Base-by-base conservation (phyloP, 495 filamentous ascomycete species). In the Barbatosphaeria neglecta region DNA sequence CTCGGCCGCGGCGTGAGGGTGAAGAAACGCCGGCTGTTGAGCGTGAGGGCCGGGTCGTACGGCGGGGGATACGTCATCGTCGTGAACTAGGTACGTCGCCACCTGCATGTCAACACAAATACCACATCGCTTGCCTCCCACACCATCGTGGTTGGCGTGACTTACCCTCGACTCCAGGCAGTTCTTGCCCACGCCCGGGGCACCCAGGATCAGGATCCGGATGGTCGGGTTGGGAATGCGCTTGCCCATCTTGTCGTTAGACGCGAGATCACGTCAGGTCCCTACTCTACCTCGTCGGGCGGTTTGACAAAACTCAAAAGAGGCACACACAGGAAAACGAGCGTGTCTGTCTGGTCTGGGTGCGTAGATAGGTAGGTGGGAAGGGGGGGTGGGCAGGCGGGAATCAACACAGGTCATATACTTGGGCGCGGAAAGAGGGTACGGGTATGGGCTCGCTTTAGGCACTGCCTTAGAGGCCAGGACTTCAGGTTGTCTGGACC, bases 91-190 rank as follows among this genome's bases (percentile, higher is more conserved):
- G 31, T n/a, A 11, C 9, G 2, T 10, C 4, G 7, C 4, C 10
- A 43, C 41, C 20, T 45, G 48, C 13, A 20, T 13, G 15, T 20
- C n/a, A n/a, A n/a, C n/a, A n/a, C n/a, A n/a, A n/a, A n/a, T n/a
- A n/a, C n/a, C n/a, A n/a, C n/a, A n/a, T n/a, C 6, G 20, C 37
- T 37, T 46, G 25, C 13, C n/a, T n/a, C n/a, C n/a, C n/a, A n/a
- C n/a, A n/a, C n/a, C 7, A 5, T 19, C 23, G 0, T 13, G 24
- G 8, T 18, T 31, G 1, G 41, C 17, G 39, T 31, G 18, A 16
- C 44, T 45, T 44, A 60, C 57, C 23, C 51, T 51, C 0, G 57
- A 60, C 31, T 57, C 57, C 11, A 60, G 47, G 27, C 54, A 60
- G 37, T 53, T 48, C 39, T 57, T 60, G 9, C 57, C 57, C 15